phyloP scores from a whole-genome alignment of 2,329 filamentous ascomycete genomes.

The Pestalotiopsis sp. region DNA sequence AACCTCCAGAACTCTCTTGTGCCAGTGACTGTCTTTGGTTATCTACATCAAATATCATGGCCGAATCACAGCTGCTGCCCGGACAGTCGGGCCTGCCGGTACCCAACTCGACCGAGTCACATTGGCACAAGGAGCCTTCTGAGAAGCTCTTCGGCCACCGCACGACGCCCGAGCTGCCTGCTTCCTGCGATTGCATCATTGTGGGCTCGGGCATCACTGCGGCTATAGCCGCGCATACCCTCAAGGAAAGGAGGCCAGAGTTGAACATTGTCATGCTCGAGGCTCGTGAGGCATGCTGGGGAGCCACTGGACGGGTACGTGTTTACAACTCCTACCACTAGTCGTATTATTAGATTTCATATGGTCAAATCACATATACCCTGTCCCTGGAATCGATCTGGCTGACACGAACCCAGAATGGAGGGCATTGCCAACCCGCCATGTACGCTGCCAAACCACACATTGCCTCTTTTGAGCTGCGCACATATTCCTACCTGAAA shows the following conservation, averaged over 20 bases:
- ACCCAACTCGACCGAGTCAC: conserved; percentile 63
- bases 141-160: conserved; percentile 66
- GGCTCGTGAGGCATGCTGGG: conserved; percentile 79
- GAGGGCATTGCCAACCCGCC: conserved; percentile 75
- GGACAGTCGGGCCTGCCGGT: conserved; percentile 60
- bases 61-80: conserved; percentile 16
- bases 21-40: neutral
- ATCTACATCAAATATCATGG: neutral
- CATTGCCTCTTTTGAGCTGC: conserved; percentile 72
- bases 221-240: conserved; percentile 68
- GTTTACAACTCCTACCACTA: neutral
- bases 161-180: conserved; percentile 66
- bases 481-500: conserved; percentile 64
- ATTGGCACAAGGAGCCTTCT: conserved; percentile 75
- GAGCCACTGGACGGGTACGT: conserved; percentile 78
- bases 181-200: conserved; percentile 67
- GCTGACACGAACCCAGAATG: conserved; percentile 49
- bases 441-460: conserved; percentile 63
- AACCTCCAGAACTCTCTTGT: neutral
- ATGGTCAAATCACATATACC: neutral
- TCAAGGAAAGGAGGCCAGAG: conserved; percentile 49
- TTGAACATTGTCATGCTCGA: conserved; percentile 72
- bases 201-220: conserved; percentile 79
- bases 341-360: neutral
- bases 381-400: neutral